A percentile compares a stretch with the other conserved stretches of the same genome.
Conservation (phyloP, 1,139 yeast genomes). For the Taphrina confusa region DNA sequence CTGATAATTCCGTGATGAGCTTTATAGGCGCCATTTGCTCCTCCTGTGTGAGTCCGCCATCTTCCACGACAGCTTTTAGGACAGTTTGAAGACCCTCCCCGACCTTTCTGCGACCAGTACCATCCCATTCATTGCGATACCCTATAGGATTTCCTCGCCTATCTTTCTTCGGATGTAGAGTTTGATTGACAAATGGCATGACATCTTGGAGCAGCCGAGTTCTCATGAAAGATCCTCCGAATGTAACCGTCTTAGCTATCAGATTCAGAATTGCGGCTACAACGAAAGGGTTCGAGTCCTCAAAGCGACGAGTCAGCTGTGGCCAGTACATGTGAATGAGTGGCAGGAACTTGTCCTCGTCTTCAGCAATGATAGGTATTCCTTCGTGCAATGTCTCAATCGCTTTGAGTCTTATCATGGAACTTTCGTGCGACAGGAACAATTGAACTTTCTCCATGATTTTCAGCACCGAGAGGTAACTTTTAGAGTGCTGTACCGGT, state of each 20-base stretch:
- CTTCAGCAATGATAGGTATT: constrained; percentile 65
- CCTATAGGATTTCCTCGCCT: constrained; percentile 5
- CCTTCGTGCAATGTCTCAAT: constrained; percentile 55
- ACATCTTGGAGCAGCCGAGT: constrained; percentile 37
- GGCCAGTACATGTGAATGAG: constrained; percentile 74
- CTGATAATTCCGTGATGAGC: not conserved
- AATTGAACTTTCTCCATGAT: constrained; percentile 71
- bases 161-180: constrained; percentile 9
- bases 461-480: constrained; percentile 62
- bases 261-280: constrained; percentile 50
- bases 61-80: constrained; percentile 6
- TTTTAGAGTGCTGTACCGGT: constrained; percentile 66
- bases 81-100: constrained; percentile 15
- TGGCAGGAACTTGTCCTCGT: constrained; percentile 63
- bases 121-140: constrained; percentile 12
- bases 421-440: constrained; percentile 68
- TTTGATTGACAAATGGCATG: constrained; percentile 13
- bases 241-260: constrained; percentile 49
- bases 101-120: constrained; percentile 26
- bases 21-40: not conserved
- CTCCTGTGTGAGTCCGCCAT: constrained; percentile 14
- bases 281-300: constrained; percentile 45
- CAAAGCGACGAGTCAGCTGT: constrained; percentile 45
- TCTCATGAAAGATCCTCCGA: constrained; percentile 55
- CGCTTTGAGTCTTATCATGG: constrained; percentile 58